phyloP scores from a whole-genome alignment of 352 stramenopile genomes.

The Pythium vanterpoolii region DNA sequence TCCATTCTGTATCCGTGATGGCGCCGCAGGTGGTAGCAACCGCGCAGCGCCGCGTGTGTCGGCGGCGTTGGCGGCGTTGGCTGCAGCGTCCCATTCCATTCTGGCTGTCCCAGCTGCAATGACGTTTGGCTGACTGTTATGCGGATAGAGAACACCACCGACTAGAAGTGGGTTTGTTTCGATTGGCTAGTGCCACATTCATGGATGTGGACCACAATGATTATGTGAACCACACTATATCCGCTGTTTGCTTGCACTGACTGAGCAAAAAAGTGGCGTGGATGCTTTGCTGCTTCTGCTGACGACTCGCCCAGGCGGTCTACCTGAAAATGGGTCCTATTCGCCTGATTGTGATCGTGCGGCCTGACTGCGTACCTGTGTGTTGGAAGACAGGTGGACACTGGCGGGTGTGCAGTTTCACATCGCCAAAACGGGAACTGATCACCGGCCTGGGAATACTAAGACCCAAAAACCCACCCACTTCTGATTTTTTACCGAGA shows the following conservation, averaged over 20 bases:
- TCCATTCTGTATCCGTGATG: not conserved
- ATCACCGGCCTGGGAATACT: not conserved
- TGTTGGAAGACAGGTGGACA: not conserved
- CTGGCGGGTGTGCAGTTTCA: no score
- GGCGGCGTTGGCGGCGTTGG: not conserved
- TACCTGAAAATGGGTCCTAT: not conserved
- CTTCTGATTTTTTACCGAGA: not conserved
- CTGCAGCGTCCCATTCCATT: constrained; percentile 17
- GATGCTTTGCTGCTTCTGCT: no score
- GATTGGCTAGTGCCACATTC: not conserved
- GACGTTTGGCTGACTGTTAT: not conserved
- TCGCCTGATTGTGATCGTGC: constrained; percentile 2
- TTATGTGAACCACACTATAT: not conserved
- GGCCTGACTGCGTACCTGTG: not conserved
- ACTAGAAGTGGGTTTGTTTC: not conserved
- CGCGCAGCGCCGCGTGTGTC: not conserved
- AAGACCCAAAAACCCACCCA: not conserved
- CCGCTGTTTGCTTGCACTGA: no score
- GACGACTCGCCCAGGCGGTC: constrained; percentile 1
- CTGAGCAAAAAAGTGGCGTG: no score
- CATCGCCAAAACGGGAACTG: not conserved
- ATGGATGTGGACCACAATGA: no score
- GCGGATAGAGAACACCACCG: constrained; percentile 9
- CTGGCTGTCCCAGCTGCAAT: not conserved
- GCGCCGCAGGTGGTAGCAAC: not conserved